Percentiles rank a stretch among this genome's conserved stretches.
Evolutionary conservation across 176 grass and related monocot genomes (phyloP).

Genomic region (Oryza australiensis): DNA sequence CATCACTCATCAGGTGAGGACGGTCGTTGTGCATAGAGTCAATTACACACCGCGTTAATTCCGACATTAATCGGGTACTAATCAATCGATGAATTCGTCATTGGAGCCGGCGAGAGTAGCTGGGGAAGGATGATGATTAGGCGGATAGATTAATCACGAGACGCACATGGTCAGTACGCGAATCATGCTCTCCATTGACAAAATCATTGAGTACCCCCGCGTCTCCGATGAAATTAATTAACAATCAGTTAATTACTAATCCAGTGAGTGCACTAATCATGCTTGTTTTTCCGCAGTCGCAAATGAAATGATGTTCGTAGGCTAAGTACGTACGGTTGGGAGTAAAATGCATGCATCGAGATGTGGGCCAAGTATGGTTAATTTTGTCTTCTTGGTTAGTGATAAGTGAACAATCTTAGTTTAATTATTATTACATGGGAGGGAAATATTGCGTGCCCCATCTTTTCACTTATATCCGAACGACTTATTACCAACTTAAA

Average conservation of each 20-base stretch:
- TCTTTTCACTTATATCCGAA: no score
- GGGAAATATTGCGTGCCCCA: no score
- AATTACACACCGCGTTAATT: conserved; percentile 1
- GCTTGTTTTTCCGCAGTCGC: not conserved
- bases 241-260: not conserved
- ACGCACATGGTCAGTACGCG: conserved; percentile 40
- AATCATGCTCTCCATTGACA: conserved; percentile 42
- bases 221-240: not conserved
- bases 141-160: not conserved
- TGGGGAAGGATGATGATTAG: not conserved
- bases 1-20: not conserved
- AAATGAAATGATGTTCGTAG: not conserved
- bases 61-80: conserved; percentile 10
- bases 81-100: not conserved
- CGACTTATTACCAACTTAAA: no score
- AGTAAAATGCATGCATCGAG: not conserved
- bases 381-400: not conserved
- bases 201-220: conserved; percentile 29
- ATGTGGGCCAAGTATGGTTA: no score
- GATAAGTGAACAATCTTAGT: not conserved
- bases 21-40: not conserved
- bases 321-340: not conserved
- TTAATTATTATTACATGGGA: no score
- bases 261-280: not conserved
- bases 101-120: not conserved